Evolutionary conservation across 176 grass and related monocot genomes (phyloP).

Genomic region (Juncus inflexus): DNA sequence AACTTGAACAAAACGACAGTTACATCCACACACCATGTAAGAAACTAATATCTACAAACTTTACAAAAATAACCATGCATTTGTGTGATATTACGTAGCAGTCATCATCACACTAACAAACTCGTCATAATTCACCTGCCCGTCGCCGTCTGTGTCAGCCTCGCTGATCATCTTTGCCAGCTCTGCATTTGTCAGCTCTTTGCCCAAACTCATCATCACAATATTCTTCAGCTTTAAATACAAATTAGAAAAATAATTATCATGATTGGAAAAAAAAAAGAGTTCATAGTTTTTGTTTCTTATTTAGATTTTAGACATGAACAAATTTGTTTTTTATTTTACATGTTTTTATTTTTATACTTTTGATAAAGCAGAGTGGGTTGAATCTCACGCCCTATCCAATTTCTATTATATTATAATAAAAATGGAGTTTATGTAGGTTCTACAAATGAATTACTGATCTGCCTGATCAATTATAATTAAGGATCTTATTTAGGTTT

Average conservation of each 20-base stretch:
- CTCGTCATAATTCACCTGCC: slow-evolving; percentile 58
- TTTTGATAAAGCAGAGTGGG: too few relatives aligned
- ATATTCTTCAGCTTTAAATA: slow-evolving; percentile 40
- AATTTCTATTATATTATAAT: too few relatives aligned
- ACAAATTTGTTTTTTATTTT: too few relatives aligned
- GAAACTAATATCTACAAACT: slow-evolving; percentile 7
- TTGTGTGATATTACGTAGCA: slow-evolving; percentile 35
- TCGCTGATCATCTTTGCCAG: slow-evolving; percentile 69
- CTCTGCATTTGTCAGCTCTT: slow-evolving; percentile 58
- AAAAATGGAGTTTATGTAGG: too few relatives aligned
- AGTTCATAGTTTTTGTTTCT: background rate
- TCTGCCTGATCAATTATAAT: too few relatives aligned
- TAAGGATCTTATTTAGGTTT: too few relatives aligned
- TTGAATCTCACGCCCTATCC: too few relatives aligned
- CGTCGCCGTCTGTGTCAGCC: slow-evolving; percentile 58
- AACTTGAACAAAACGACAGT: slow-evolving; percentile 19
- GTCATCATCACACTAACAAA: slow-evolving; percentile 69
- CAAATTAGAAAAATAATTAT: slow-evolving; percentile 1
- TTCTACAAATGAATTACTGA: too few relatives aligned
- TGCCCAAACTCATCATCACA: slow-evolving; percentile 72
- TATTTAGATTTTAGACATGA: too few relatives aligned
- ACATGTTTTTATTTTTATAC: too few relatives aligned
- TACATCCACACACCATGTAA: background rate
- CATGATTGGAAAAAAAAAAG: background rate
- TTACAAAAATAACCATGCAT: slow-evolving; percentile 2